Conservation (phyloP, 129 eudicot species). For the Helichrysum umbraculigerum region DNA sequence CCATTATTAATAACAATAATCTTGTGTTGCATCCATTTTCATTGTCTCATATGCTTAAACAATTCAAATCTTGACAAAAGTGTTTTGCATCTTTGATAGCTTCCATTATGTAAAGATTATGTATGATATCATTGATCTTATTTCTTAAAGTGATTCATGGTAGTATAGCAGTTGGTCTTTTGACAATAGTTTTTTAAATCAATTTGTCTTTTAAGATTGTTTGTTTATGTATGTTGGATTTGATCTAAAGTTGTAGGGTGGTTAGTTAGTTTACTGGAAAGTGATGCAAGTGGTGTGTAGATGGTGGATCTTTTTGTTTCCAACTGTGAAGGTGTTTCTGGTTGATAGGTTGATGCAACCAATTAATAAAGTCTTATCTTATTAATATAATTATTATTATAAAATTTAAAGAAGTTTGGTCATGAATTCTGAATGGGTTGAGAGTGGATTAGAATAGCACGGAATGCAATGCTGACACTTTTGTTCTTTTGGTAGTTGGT, state of each 20-base stretch:
- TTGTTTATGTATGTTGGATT: background rate
- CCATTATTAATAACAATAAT: constrained; percentile 6
- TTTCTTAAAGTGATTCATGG: background rate
- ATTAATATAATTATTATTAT: background rate
- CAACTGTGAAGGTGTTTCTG: background rate
- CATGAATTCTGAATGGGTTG: constrained; percentile 2
- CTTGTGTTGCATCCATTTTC: constrained; percentile 9
- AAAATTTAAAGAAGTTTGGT: background rate
- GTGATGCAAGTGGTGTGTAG: too few species aligned
- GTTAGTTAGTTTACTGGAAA: too few species aligned
- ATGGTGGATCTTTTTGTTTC: background rate
- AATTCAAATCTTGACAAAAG: background rate
- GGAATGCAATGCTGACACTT: constrained; percentile 5
- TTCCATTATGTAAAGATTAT: background rate
- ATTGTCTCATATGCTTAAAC: background rate
- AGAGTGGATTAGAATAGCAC: constrained; percentile 15
- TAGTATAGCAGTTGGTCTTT: background rate
- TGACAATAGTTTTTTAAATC: background rate
- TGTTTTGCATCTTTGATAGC: background rate
- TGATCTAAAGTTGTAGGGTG: background rate
- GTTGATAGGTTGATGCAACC: background rate
- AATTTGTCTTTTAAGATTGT: background rate
- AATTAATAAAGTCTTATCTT: background rate
- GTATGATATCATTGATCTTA: background rate
- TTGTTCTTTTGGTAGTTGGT: background rate